Evolutionary conservation across 2,329 filamentous ascomycete species (phyloP), one percentile per base, ranked within the genome.

Genomic region (Trichoderma sp.): DNA sequence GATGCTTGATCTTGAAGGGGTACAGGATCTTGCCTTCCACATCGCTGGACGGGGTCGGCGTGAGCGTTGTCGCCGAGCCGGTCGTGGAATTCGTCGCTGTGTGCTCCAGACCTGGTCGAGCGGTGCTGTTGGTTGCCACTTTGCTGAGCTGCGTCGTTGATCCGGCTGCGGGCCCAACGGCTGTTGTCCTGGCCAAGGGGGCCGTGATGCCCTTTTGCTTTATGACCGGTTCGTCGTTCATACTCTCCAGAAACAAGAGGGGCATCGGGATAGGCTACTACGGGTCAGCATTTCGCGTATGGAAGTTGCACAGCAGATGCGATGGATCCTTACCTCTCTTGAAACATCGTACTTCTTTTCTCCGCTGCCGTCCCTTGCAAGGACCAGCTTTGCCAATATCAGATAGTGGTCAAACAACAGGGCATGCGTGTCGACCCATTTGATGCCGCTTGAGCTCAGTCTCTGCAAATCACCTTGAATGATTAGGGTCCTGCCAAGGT

Each of bases 401-500:
- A 99, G 84, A 76, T 97, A 99, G 77, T 99, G 93, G 72, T 99
- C 96, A 73, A 99, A 98, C 0, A 99, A 83, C 52, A 99, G 85
- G 2, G 92, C 93, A 74, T 97, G 93, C 0, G 92, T 96, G 72
- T 99, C 95, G 7, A 98, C 88, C 90, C 94, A 97, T 68, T 89
- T 90, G 74, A 98, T 95, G 64, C 93, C 88, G 75, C 91, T 96
- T 50, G 89, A 91, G 63, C 94, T 93, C 80, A 93, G 90, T 68
- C 95, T 85, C 75, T 96, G 92, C 65, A 99, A 80, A 71, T 98
- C 93, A 65, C 95, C 95, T 71, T 93, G 88, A 76, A 90, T 90
- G 67, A 99, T 90, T 64, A 99, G 84, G 73, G 97, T 90, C 68
- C 95, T 88, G 15, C 94, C 94, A n/a, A 97, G 85, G 74, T 98